These are phyloP conservation scores for Cardamine chenopodiifolia DNA, from an alignment of 345 rosid genomes.

Conservation along the genomic window DNA sequence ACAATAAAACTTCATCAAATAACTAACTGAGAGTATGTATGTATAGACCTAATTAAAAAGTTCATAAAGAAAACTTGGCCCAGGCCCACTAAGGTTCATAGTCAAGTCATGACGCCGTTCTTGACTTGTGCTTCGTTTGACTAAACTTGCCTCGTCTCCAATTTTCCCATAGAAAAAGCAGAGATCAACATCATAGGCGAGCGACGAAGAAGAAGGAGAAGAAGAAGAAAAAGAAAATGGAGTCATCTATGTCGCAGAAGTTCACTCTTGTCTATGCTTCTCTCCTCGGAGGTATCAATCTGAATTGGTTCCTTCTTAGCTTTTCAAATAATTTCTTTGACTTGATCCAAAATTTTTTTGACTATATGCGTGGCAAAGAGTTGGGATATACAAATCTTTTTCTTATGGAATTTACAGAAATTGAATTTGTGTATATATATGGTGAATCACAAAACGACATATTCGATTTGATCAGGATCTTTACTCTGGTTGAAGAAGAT, in stretches of 20 bases:
- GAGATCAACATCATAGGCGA: conserved; percentile 36
- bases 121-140: not conserved
- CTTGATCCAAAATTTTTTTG: not conserved
- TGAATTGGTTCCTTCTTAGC: not conserved
- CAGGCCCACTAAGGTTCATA: not conserved
- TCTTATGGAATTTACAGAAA: not conserved
- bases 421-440: no score
- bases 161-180: not conserved
- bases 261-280: conserved; percentile 44
- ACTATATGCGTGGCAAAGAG: no score
- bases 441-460: no score
- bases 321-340: not conserved
- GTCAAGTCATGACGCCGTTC: conserved; percentile 10
- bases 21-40: not conserved
- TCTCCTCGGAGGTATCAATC: conserved; percentile 62
- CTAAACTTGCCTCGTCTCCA: conserved; percentile 1
- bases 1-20: no score
- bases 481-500: no score
- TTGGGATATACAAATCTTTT: not conserved
- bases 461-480: not conserved
- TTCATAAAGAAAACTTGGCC: not conserved
- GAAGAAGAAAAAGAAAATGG: conserved; percentile 48
- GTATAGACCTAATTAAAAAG: not conserved
- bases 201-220: conserved; percentile 35
- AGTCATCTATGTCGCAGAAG: conserved; percentile 42